These are phyloP conservation scores for Daphne laureola DNA, from an alignment of 441 rosid genomes.

Conservation along the genomic window DNA sequence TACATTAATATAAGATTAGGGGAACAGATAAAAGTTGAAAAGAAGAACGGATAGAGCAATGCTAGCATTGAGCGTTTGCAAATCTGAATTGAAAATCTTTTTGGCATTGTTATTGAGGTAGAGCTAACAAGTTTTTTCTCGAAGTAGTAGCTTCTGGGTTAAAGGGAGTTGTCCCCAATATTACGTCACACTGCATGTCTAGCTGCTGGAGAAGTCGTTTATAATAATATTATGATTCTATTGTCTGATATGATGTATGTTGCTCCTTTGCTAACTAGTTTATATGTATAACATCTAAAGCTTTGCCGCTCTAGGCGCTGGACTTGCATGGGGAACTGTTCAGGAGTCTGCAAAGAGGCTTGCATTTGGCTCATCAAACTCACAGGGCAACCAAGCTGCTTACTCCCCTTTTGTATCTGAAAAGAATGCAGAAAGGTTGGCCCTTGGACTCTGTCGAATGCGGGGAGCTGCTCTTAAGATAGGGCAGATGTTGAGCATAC, in stretches of 20 bases:
- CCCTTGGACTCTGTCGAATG: conserved; percentile 84
- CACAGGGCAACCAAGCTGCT: conserved; percentile 52
- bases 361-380: conserved; percentile 50
- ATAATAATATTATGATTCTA: too few relatives aligned
- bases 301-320: conserved; percentile 98
- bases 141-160: too few relatives aligned
- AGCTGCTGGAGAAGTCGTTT: too few relatives aligned
- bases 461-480: conserved; percentile 97
- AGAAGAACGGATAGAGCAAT: too few relatives aligned
- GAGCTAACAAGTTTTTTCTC: too few relatives aligned
- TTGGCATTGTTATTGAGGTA: neutral
- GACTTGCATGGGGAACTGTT: conserved; percentile 90
- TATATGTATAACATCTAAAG: conserved; percentile 39
- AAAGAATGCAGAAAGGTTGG: conserved; percentile 86
- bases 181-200: too few relatives aligned
- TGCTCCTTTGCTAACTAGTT: conserved; percentile 20
- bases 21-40: too few relatives aligned
- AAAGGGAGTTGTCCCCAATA: too few relatives aligned
- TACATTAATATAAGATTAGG: too few relatives aligned
- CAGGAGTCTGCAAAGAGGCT: conserved; percentile 87
- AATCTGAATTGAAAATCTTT: neutral
- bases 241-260: too few relatives aligned
- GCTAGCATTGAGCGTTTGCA: too few relatives aligned
- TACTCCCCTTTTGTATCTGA: conserved; percentile 68
- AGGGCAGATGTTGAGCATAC: conserved; percentile 97